A percentile compares a stretch with the other conserved stretches of the same genome.
phyloP scores from a whole-genome alignment of 2,329 filamentous ascomycete genomes.

The Penicillium sp. region DNA sequence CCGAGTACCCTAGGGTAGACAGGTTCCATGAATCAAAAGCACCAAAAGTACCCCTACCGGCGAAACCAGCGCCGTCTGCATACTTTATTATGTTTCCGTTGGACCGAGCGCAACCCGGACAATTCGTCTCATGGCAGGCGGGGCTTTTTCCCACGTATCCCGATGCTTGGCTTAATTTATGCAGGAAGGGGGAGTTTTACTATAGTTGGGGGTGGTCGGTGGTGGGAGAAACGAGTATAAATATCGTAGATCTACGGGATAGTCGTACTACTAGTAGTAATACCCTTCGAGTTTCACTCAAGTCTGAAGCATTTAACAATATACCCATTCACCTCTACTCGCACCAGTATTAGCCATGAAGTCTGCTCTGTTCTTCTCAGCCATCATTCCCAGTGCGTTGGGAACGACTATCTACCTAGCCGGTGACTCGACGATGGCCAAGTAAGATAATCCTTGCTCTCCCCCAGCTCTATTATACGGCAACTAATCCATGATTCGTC shows the following conservation, averaged over 20 bases:
- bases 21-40: conserved; percentile 25
- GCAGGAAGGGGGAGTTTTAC: neutral
- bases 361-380: conserved; percentile 20
- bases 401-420: conserved; percentile 36
- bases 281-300: too few relatives aligned
- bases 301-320: too few relatives aligned
- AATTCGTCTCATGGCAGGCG: too few relatives aligned
- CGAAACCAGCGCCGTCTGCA: conserved; percentile 10
- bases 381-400: conserved; percentile 27
- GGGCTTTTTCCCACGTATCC: conserved; percentile 25
- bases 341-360: conserved; percentile 23
- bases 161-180: conserved; percentile 1
- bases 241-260: too few relatives aligned
- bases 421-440: conserved; percentile 43
- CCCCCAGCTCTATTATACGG: too few relatives aligned
- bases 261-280: too few relatives aligned
- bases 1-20: neutral
- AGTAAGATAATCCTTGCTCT: too few relatives aligned
- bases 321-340: too few relatives aligned
- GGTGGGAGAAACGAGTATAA: too few relatives aligned
- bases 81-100: conserved; percentile 5
- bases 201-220: neutral
- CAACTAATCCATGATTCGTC: too few relatives aligned
- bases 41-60: conserved; percentile 4
- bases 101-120: too few relatives aligned